Conservation (phyloP, 2,329 filamentous ascomycete genomes). For the Penicillium sp. region DNA sequence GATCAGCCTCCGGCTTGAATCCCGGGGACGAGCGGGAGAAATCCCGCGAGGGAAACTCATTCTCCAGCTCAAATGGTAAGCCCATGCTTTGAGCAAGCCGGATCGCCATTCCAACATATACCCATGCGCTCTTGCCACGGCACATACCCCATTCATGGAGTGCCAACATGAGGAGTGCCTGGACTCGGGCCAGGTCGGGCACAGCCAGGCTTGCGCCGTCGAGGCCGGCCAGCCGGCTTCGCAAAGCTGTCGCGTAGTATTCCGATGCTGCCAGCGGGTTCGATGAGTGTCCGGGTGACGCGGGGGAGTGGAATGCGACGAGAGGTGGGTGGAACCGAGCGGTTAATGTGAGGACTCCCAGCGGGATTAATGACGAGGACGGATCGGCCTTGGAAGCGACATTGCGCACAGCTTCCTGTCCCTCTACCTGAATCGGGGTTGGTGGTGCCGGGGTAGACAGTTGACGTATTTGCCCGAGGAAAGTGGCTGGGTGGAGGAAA, state of each 20-base stretch:
- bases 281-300: constrained; percentile 42
- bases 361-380: constrained; percentile 49
- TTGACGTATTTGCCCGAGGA: constrained; percentile 50
- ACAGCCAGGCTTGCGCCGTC: constrained; percentile 44
- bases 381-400: constrained; percentile 35
- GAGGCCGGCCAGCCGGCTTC: constrained; percentile 46
- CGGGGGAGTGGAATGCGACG: constrained; percentile 50
- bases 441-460: constrained; percentile 27
- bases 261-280: constrained; percentile 55
- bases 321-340: constrained; percentile 56
- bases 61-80: constrained; percentile 46
- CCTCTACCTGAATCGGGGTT: constrained; percentile 15
- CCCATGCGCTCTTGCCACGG: constrained; percentile 54
- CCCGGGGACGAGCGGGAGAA: constrained; percentile 40
- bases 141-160: constrained; percentile 60
- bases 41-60: constrained; percentile 49
- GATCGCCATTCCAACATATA: constrained; percentile 50
- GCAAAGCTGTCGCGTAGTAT: constrained; percentile 56
- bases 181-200: constrained; percentile 52
- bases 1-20: constrained; percentile 38
- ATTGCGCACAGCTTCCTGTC: constrained; percentile 32
- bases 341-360: constrained; percentile 58
- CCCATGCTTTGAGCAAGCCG: constrained; percentile 49
- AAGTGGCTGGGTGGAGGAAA: constrained; percentile 57
- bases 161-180: constrained; percentile 57